Percentiles rank a stretch among this genome's conserved stretches.
These are phyloP conservation scores for Mycena amicta DNA, from an alignment of 768 basidiomycete species.

Conservation along the genomic window DNA sequence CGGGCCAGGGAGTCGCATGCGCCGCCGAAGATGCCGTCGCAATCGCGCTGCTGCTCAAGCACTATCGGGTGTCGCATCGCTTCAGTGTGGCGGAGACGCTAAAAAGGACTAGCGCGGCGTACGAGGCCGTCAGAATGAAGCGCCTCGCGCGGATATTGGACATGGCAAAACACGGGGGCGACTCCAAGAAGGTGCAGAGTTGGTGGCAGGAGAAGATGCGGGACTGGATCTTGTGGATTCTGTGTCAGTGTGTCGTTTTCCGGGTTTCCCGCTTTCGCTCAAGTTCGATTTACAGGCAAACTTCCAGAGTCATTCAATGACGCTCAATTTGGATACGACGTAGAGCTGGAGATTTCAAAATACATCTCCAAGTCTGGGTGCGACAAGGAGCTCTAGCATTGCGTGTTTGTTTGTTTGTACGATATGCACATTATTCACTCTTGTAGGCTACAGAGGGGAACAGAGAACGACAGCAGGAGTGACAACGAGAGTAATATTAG, in stretches of 20 bases:
- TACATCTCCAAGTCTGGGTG: constrained; percentile 24
- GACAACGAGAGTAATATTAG: background rate
- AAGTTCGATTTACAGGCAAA: constrained; percentile 23
- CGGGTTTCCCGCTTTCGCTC: background rate
- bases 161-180: too few species aligned
- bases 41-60: constrained; percentile 37
- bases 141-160: constrained; percentile 36
- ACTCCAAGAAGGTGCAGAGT: constrained; percentile 34
- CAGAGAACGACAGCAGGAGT: constrained; percentile 7
- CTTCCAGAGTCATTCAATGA: constrained; percentile 35
- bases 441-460: constrained; percentile 8
- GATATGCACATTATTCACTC: background rate
- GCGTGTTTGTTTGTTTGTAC: background rate
- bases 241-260: constrained; percentile 30
- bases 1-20: constrained; percentile 44
- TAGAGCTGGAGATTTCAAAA: constrained; percentile 27
- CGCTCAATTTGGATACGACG: constrained; percentile 29
- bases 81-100: constrained; percentile 22
- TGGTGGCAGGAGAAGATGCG: constrained; percentile 35
- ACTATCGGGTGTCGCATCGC: constrained; percentile 27
- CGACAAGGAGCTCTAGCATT: constrained; percentile 6
- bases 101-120: constrained; percentile 29
- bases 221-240: constrained; percentile 35
- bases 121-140: constrained; percentile 37
- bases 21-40: constrained; percentile 43